These are phyloP conservation scores for Globisporangium camurandrum DNA, from an alignment of 352 stramenopile genomes.

Conservation along the genomic window DNA sequence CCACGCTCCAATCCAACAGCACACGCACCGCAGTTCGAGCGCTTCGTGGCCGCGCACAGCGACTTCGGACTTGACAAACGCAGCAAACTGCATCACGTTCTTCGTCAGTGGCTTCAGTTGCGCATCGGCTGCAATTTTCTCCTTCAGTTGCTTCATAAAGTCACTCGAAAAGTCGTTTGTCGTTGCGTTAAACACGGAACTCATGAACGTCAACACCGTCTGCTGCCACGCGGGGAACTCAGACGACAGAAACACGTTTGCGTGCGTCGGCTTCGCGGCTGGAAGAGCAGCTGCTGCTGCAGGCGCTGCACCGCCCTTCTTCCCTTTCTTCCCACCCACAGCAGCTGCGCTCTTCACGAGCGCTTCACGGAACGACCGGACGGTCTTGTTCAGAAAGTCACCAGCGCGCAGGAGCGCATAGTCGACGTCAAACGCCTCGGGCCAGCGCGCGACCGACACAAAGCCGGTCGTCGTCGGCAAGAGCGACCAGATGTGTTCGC, in stretches of 20 bases:
- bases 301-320: slow-evolving; percentile 58
- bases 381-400: slow-evolving; percentile 90
- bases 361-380: slow-evolving; percentile 87
- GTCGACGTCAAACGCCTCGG: slow-evolving; percentile 80
- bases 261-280: slow-evolving; percentile 84
- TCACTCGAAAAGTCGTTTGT: slow-evolving; percentile 68
- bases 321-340: slow-evolving; percentile 76
- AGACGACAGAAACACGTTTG: slow-evolving; percentile 80
- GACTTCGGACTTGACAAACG: slow-evolving; percentile 93
- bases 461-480: slow-evolving; percentile 91
- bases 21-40: slow-evolving; percentile 83
- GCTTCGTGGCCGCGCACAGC: slow-evolving; percentile 88
- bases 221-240: slow-evolving; percentile 84
- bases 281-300: slow-evolving; percentile 63
- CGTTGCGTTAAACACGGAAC: slow-evolving; percentile 41
- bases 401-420: slow-evolving; percentile 89
- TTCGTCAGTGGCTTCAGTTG: slow-evolving; percentile 89
- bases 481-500: slow-evolving; percentile 90
- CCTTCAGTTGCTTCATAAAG: slow-evolving; percentile 87
- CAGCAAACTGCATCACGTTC: slow-evolving; percentile 96
- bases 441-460: slow-evolving; percentile 88
- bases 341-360: slow-evolving; percentile 72
- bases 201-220: slow-evolving; percentile 82
- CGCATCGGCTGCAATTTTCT: slow-evolving; percentile 55
- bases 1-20: too few species aligned